Conservation (phyloP, 768 basidiomycete genomes). For the Tulasnella sp. region DNA sequence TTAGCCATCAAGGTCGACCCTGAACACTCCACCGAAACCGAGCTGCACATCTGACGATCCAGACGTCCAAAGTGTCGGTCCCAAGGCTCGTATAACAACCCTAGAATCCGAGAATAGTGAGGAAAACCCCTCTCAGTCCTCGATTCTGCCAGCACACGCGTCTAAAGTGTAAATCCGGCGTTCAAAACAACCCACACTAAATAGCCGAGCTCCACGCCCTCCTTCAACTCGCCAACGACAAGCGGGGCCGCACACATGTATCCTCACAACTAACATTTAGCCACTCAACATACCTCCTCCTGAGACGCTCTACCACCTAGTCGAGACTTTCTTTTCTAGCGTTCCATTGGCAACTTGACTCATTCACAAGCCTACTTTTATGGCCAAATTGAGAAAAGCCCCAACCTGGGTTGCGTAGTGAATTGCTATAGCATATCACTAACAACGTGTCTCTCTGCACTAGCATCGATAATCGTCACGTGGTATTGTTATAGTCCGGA, state of each 20-base stretch:
- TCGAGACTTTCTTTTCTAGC: constrained; percentile 18
- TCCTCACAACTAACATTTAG: constrained; percentile 12
- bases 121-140: not conserved
- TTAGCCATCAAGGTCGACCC: not conserved
- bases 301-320: constrained; percentile 10
- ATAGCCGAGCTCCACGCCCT: not conserved
- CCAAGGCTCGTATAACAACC: not conserved
- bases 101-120: not conserved
- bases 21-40: not conserved
- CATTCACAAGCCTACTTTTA: constrained; percentile 21
- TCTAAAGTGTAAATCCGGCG: not conserved
- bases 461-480: not conserved
- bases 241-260: not conserved
- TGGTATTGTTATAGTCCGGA: constrained; percentile 12
- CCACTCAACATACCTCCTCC: constrained; percentile 13
- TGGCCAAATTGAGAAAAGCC: not conserved
- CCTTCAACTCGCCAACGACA: not conserved
- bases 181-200: no score
- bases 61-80: not conserved
- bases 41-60: constrained; percentile 1
- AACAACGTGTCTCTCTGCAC: not conserved
- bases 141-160: not conserved
- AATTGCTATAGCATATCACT: not conserved
- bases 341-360: constrained; percentile 13
- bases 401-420: constrained; percentile 11